Evolutionary conservation across 2,329 filamentous ascomycete species (phyloP).

Genomic region (Dendrostoma leiphaemia): DNA sequence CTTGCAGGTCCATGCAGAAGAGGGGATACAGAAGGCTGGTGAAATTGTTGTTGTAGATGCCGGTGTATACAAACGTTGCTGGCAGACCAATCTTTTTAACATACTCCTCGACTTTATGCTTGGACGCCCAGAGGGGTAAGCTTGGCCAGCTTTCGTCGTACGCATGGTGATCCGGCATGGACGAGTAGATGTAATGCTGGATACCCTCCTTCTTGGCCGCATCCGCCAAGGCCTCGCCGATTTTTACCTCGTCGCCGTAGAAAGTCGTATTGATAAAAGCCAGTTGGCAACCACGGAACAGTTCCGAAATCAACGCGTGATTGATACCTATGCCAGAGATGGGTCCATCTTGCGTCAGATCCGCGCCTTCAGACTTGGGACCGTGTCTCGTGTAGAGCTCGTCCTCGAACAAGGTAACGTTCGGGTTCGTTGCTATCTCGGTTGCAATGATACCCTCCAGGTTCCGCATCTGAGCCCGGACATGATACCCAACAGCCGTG

Average conservation of each 20-base stretch:
- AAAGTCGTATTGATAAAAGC: slow-evolving; percentile 99
- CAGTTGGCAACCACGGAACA: slow-evolving; percentile 81
- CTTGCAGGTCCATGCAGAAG: slow-evolving; percentile 89
- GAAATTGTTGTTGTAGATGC: slow-evolving; percentile 99
- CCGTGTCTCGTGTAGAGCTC: slow-evolving; percentile 58
- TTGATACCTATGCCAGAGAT: slow-evolving; percentile 68
- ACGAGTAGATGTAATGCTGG: slow-evolving; percentile 92
- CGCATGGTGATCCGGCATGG: slow-evolving; percentile 90
- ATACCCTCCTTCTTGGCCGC: slow-evolving; percentile 82
- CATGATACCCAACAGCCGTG: slow-evolving; percentile 87
- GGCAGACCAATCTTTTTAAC: slow-evolving; percentile 78
- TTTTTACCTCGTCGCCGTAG: slow-evolving; percentile 89
- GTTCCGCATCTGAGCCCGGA: slow-evolving; percentile 87
- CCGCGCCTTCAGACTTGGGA: slow-evolving; percentile 44
- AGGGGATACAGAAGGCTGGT: slow-evolving; percentile 88
- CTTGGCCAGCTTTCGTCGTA: slow-evolving; percentile 77
- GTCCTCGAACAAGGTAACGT: slow-evolving; percentile 65
- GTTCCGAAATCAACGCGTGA: slow-evolving; percentile 66
- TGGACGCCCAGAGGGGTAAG: slow-evolving; percentile 86
- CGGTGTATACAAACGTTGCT: slow-evolving; percentile 91
- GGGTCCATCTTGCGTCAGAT: slow-evolving; percentile 67
- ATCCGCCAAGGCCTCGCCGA: slow-evolving; percentile 84
- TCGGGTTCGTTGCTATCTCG: slow-evolving; percentile 78
- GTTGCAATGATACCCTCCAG: slow-evolving; percentile 83
- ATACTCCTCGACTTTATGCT: slow-evolving; percentile 91